Percentiles rank a stretch among this genome's conserved stretches.
phyloP scores from a whole-genome alignment of 768 basidiomycete species.

The Kwoniella europaea region DNA sequence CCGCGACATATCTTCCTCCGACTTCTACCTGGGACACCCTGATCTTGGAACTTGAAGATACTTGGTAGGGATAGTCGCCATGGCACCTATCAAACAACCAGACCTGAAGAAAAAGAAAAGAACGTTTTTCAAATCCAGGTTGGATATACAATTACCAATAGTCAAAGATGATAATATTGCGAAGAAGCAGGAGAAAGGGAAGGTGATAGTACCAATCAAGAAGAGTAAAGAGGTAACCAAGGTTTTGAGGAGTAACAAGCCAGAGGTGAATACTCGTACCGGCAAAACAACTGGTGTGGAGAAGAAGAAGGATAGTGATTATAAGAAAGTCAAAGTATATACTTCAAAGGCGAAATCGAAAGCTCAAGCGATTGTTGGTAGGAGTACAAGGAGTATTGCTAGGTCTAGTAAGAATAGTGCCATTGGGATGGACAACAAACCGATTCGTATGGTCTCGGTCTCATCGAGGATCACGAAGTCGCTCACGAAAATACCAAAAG shows the following conservation, averaged over 20 bases:
- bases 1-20: background rate
- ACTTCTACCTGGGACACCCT: background rate
- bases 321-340: slow-evolving; percentile 4
- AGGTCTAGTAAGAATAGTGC: background rate
- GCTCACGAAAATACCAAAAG: background rate
- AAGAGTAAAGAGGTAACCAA: background rate
- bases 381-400: background rate
- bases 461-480: background rate
- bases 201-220: too few relatives aligned
- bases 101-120: slow-evolving; percentile 7
- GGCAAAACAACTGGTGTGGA: background rate
- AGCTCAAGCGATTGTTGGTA: background rate
- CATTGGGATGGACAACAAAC: background rate
- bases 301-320: background rate
- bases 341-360: background rate
- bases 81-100: slow-evolving; percentile 10
- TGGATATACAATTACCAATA: background rate
- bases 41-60: background rate
- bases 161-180: background rate
- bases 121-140: slow-evolving; percentile 8
- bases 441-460: background rate
- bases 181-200: slow-evolving; percentile 1
- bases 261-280: background rate
- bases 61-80: background rate
- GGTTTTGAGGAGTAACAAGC: background rate